Percentiles rank a stretch among this genome's conserved stretches.
phyloP scores from a whole-genome alignment of 768 basidiomycete species.

The Kwoniella mangroviensis region DNA sequence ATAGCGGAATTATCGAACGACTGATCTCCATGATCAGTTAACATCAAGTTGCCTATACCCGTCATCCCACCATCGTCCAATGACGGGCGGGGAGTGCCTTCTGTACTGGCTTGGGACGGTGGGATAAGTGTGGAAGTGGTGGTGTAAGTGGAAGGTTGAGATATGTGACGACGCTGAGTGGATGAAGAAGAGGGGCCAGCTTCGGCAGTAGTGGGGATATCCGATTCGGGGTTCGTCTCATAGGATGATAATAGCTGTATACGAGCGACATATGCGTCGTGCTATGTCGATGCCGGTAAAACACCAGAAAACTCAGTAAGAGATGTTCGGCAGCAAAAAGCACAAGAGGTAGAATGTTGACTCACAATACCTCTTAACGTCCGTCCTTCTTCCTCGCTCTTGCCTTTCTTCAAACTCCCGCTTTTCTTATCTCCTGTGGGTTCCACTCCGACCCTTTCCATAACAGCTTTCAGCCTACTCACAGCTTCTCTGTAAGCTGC shows the following conservation, averaged over 20 bases:
- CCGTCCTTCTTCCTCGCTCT: conserved; percentile 53
- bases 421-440: conserved; percentile 29
- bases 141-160: conserved; percentile 25
- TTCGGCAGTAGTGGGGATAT: background rate
- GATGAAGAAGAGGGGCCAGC: conserved; percentile 12
- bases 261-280: conserved; percentile 57
- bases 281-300: conserved; percentile 29
- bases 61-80: conserved; percentile 34
- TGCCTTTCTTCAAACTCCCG: conserved; percentile 12
- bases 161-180: background rate
- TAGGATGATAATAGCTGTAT: conserved; percentile 48
- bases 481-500: conserved; percentile 54
- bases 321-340: background rate
- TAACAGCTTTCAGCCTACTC: conserved; percentile 47
- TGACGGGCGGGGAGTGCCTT: conserved; percentile 42
- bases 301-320: background rate
- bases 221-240: conserved; percentile 18
- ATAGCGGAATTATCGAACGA: conserved; percentile 19
- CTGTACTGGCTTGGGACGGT: conserved; percentile 4
- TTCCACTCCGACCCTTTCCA: conserved; percentile 55
- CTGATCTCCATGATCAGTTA: conserved; percentile 24
- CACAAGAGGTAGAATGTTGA: background rate
- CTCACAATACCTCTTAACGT: conserved; percentile 56
- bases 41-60: conserved; percentile 47
- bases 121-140: conserved; percentile 37